Evolutionary conservation across 2,329 filamentous ascomycete genomes (phyloP).

Genomic region (Penicillium fuscoglaucum): DNA sequence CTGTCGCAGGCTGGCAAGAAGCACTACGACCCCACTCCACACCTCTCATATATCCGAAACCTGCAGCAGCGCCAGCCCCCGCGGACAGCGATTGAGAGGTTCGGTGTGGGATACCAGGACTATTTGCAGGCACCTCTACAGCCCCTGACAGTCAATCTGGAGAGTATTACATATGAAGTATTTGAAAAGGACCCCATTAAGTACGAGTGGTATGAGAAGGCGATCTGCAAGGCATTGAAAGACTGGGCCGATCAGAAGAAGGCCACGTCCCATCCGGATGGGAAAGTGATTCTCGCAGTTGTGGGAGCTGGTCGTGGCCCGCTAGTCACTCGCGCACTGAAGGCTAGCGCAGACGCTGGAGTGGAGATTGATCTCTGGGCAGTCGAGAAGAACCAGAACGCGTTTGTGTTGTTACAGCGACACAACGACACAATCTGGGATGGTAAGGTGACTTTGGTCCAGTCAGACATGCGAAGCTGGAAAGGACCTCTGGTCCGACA

Average conservation of each 20-base stretch:
- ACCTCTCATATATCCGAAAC: conserved; percentile 80
- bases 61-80: conserved; percentile 79
- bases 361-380: conserved; percentile 85
- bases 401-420: conserved; percentile 85
- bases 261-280: conserved; percentile 69
- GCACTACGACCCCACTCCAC: conserved; percentile 58
- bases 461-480: conserved; percentile 98
- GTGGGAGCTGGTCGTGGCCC: conserved; percentile 92
- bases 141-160: conserved; percentile 91
- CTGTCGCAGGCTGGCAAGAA: conserved; percentile 64
- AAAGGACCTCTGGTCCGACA: conserved; percentile 64
- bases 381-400: conserved; percentile 97
- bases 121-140: conserved; percentile 95
- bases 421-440: conserved; percentile 84
- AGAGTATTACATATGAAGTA: conserved; percentile 96
- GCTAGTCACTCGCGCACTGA: conserved; percentile 81
- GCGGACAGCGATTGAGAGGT: conserved; percentile 62
- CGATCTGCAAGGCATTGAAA: conserved; percentile 73
- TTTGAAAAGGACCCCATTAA: conserved; percentile 99
- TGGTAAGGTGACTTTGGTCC: conserved; percentile 78
- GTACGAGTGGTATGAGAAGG: conserved; percentile 91
- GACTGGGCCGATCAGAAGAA: conserved; percentile 76
- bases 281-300: conserved; percentile 80
- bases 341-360: conserved; percentile 72
- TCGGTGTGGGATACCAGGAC: conserved; percentile 78